phyloP scores from a whole-genome alignment of 2,329 filamentous ascomycete species.

The Epicoccum sorghinum region DNA sequence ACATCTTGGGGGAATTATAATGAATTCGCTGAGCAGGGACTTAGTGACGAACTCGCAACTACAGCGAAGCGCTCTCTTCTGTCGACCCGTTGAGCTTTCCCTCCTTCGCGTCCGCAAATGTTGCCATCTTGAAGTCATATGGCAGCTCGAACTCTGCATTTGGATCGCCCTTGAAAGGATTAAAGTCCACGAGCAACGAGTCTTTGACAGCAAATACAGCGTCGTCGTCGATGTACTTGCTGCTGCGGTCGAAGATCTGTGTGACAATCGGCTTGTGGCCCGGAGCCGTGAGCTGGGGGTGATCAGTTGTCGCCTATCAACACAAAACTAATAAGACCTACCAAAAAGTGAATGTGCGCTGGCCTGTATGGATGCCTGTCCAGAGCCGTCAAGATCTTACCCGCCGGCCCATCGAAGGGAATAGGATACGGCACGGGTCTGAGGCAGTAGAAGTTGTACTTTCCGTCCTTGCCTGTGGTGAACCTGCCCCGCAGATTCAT shows the following conservation, averaged over 20 bases:
- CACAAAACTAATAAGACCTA: slow-evolving; percentile 37
- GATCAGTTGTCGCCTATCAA: neutral
- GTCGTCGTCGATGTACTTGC: slow-evolving; percentile 66
- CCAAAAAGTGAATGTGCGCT: slow-evolving; percentile 68
- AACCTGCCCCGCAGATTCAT: slow-evolving; percentile 78
- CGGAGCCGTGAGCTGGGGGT: slow-evolving; percentile 56
- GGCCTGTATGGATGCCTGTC: slow-evolving; percentile 67
- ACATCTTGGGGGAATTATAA: too few species aligned
- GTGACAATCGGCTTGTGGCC: slow-evolving; percentile 74
- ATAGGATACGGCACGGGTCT: slow-evolving; percentile 58
- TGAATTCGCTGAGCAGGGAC: too few species aligned
- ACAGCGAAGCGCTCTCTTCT: slow-evolving; percentile 27
- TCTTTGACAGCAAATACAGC: slow-evolving; percentile 67
- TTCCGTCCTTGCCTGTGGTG: slow-evolving; percentile 67
- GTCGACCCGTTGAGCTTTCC: slow-evolving; percentile 34
- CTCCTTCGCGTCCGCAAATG: slow-evolving; percentile 44
- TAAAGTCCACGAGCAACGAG: slow-evolving; percentile 63
- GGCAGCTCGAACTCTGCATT: slow-evolving; percentile 60
- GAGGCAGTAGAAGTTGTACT: slow-evolving; percentile 59
- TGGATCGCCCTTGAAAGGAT: slow-evolving; percentile 57
- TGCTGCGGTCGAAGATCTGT: slow-evolving; percentile 75
- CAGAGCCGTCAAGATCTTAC: slow-evolving; percentile 62
- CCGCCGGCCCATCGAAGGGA: slow-evolving; percentile 64
- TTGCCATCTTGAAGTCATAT: slow-evolving; percentile 57
- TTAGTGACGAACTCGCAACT: neutral